Base-by-base conservation (phyloP, 305 asterid genomes). In the Fraxinus sp. region DNA sequence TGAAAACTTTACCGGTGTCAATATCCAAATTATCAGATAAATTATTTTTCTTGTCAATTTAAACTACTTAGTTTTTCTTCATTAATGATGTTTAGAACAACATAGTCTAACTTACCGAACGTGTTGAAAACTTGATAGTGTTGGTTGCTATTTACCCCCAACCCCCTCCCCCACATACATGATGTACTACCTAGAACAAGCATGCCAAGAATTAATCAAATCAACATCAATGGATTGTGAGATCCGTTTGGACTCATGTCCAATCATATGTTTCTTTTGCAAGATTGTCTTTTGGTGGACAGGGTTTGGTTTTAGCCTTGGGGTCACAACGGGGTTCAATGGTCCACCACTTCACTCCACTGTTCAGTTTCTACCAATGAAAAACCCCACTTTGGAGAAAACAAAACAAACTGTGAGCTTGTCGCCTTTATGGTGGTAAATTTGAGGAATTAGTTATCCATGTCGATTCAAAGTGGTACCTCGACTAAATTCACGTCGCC, bases 311-410 rank as follows among this genome's bases (percentile, higher is more conserved):
- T 62, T 24, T 49, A 3, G 70, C 84, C 78, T 33, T 52, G 55
- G n/a, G n/a, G n/a, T n/a, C n/a, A n/a, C n/a, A 87, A 78, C 64
- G 86, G 85, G 80, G 26, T 36, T 66, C 82, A 20, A 74, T 83
- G 87, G 87, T 83, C 87, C 88, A 79, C 86, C 88, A 79, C 84
- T 55, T 33, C 26, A 10, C 3, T 0, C 0, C 32, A 14, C 33
- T 68, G 24, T 37, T 78, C n/a, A n/a, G 28, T 20, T 75, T 75
- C 57, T 20, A 39, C 32, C 30, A 39, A 76, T 20, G 1, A 41
- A 41, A 20, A 74, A 18, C 44, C 5, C 52, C 11, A 20, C 36
- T 78, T 57, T 18, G 55, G 36, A 18, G 46, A 32, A 35, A 78
- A 32, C 36, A 32, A n/a, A 26, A n/a, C 74, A 62, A 11, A 22